Conservation (phyloP, 2,329 filamentous ascomycete species). For the Sphaerostilbella broomeana region DNA sequence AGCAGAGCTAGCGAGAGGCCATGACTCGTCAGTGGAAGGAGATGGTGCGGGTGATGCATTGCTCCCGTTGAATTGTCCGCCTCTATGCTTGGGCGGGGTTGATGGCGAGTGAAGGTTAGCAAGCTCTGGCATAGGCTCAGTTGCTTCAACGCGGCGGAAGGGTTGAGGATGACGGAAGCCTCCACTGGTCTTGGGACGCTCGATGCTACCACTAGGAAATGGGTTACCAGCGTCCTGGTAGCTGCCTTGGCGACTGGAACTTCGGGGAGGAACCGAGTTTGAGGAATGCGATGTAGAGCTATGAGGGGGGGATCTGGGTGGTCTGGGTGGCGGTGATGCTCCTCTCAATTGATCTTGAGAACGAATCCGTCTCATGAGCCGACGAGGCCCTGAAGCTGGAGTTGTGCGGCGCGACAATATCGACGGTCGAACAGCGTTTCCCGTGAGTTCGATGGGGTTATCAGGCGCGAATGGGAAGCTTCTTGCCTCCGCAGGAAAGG, state of each 20-base stretch:
- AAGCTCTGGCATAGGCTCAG: constrained; percentile 15
- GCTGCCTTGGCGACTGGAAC: constrained; percentile 49
- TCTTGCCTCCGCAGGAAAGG: constrained; percentile 27
- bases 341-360: constrained; percentile 45
- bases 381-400: constrained; percentile 24
- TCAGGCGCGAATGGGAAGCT: constrained; percentile 40
- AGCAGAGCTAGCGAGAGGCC: constrained; percentile 29
- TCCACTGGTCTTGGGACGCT: constrained; percentile 40
- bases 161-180: constrained; percentile 41
- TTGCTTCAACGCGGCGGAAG: constrained; percentile 26
- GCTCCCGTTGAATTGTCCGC: neutral
- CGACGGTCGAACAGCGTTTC: constrained; percentile 13
- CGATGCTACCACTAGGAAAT: constrained; percentile 26
- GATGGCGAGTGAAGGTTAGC: constrained; percentile 8
- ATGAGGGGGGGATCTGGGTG: constrained; percentile 37
- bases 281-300: constrained; percentile 25
- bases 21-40: constrained; percentile 36
- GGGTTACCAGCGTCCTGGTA: constrained; percentile 36
- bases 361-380: constrained; percentile 36
- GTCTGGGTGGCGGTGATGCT: constrained; percentile 35
- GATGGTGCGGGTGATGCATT: constrained; percentile 3
- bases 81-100: constrained; percentile 6
- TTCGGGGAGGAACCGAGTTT: constrained; percentile 42
- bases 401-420: constrained; percentile 13
- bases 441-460: constrained; percentile 22